These are phyloP conservation scores for Talaromyces islandicus DNA, from an alignment of 2,329 filamentous ascomycete species.

Conservation along the genomic window DNA sequence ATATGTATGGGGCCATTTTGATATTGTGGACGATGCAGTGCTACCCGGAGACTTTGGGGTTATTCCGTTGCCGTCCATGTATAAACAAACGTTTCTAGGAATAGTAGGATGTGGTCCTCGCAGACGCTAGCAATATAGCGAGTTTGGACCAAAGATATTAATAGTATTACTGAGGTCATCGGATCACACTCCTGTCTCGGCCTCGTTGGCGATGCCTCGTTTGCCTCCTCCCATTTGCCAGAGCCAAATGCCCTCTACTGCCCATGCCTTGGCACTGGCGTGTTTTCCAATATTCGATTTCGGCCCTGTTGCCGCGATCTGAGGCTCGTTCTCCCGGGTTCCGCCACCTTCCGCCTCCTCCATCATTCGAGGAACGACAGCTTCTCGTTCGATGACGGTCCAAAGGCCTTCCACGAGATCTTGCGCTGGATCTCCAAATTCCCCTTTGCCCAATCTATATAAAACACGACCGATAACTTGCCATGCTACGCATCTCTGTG, in stretches of 20 bases:
- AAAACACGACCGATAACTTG: conserved; percentile 83
- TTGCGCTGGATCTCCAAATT: conserved; percentile 57
- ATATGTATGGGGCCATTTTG: neutral
- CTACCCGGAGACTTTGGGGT: neutral
- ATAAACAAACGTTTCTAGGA: neutral
- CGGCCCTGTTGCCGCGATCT: conserved; percentile 35
- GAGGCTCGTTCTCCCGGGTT: conserved; percentile 16
- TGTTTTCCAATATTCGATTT: conserved; percentile 47
- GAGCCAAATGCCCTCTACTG: conserved; percentile 83
- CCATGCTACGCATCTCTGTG: conserved; percentile 85
- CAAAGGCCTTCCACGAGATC: conserved; percentile 74
- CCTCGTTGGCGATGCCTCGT: conserved; percentile 25
- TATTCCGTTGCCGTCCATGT: neutral
- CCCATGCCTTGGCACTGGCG: conserved; percentile 74
- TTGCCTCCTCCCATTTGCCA: conserved; percentile 65
- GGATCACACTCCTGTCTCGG: neutral
- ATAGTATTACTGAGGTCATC: neutral
- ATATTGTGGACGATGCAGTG: neutral
- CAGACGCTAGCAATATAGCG: neutral
- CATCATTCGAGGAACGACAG: conserved; percentile 68
- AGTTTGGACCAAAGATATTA: neutral
- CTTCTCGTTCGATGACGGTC: conserved; percentile 68
- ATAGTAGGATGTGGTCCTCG: neutral
- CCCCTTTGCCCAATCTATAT: conserved; percentile 72
- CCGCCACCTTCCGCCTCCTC: conserved; percentile 62